phyloP scores from a whole-genome alignment of 2,329 filamentous ascomycete species.

The Mycosphaerelloides madeirae region DNA sequence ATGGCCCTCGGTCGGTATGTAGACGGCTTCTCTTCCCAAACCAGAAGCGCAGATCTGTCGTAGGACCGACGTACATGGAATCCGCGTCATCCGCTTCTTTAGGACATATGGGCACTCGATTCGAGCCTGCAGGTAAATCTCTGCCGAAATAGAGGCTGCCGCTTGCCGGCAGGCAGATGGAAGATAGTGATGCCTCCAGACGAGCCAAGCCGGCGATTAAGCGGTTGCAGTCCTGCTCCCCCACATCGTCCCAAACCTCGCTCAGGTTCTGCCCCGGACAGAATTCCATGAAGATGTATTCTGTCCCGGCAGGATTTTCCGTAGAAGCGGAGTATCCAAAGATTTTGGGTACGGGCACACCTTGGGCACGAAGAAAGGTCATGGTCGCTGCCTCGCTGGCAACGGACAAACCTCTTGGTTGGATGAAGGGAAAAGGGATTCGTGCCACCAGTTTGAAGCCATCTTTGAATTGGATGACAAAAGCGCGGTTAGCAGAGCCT shows the following conservation, averaged over 20 bases:
- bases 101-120: constrained; percentile 18
- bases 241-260: constrained; percentile 17
- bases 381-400: constrained; percentile 27
- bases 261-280: constrained; percentile 15
- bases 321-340: constrained; percentile 19
- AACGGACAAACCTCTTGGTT: constrained; percentile 14
- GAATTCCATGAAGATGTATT: constrained; percentile 27
- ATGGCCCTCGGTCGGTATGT: constrained; percentile 30
- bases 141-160: constrained; percentile 35
- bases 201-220: constrained; percentile 29
- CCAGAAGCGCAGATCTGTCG: constrained; percentile 28
- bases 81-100: constrained; percentile 5
- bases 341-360: constrained; percentile 21
- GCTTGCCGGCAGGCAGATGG: constrained; percentile 29
- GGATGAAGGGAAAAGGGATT: constrained; percentile 17
- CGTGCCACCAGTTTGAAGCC: constrained; percentile 22
- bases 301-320: constrained; percentile 22
- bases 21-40: constrained; percentile 27
- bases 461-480: constrained; percentile 15
- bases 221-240: constrained; percentile 20
- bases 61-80: constrained; percentile 31
- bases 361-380: constrained; percentile 17
- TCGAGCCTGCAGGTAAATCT: constrained; percentile 19
- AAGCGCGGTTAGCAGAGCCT: constrained; percentile 20
- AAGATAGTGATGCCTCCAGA: constrained; percentile 27